A percentile compares a stretch with the other conserved stretches of the same genome.
phyloP scores from a whole-genome alignment of 495 filamentous ascomycete genomes.

The Lasiosphaeriaceae sp. region DNA sequence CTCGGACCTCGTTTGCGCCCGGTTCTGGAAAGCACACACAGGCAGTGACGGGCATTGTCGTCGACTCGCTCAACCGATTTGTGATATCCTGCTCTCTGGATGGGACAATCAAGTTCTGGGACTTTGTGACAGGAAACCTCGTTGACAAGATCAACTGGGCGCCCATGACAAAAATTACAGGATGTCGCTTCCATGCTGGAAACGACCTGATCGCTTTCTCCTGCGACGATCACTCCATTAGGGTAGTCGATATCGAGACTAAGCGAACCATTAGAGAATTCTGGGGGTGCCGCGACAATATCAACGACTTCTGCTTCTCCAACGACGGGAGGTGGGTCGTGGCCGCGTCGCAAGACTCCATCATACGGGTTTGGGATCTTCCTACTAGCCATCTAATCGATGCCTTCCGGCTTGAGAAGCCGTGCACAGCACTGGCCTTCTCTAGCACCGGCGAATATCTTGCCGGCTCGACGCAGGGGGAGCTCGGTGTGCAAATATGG shows the following conservation, averaged over 20 bases:
- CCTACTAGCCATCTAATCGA: slow-evolving; percentile 94
- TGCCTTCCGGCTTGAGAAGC: slow-evolving; percentile 68
- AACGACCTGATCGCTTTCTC: slow-evolving; percentile 86
- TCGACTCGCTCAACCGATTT: slow-evolving; percentile 78
- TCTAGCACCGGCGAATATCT: slow-evolving; percentile 88
- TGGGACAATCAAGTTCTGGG: slow-evolving; percentile 98
- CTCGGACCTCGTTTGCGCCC: slow-evolving; percentile 36
- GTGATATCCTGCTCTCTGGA: slow-evolving; percentile 84
- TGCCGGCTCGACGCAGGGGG: slow-evolving; percentile 78
- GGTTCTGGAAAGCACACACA: slow-evolving; percentile 67
- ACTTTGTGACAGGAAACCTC: slow-evolving; percentile 74
- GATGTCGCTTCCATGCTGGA: slow-evolving; percentile 69
- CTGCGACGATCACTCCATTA: slow-evolving; percentile 83
- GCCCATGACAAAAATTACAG: slow-evolving; percentile 71
- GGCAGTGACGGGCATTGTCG: slow-evolving; percentile 76
- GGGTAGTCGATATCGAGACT: slow-evolving; percentile 87
- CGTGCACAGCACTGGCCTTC: slow-evolving; percentile 80
- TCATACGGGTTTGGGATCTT: slow-evolving; percentile 89
- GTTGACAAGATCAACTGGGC: slow-evolving; percentile 82
- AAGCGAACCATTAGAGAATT: slow-evolving; percentile 87
- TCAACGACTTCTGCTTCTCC: slow-evolving; percentile 88
- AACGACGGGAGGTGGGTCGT: slow-evolving; percentile 92
- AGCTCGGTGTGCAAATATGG: slow-evolving; percentile 89
- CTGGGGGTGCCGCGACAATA: slow-evolving; percentile 76
- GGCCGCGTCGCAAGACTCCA: slow-evolving; percentile 76